Evolutionary conservation across 1,284 basidiomycete genomes (phyloP), one percentile per base, ranked within the genome.

Genomic region (Golubevia pallescens): DNA sequence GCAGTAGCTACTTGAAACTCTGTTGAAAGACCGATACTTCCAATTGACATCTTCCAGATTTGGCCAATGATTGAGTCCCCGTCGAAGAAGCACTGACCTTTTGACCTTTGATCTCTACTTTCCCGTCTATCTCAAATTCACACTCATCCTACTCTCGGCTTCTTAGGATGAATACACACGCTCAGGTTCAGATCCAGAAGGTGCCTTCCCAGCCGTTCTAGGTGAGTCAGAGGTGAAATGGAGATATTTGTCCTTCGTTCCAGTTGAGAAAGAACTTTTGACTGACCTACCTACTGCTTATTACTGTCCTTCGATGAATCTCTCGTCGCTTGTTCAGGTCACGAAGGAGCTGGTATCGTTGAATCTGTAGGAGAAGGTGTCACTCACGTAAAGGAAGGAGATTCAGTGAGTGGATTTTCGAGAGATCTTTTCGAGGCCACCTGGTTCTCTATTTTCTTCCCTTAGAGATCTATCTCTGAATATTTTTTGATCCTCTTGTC

Each of bases 281-380:
- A n/a, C n/a, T n/a, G n/a, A n/a, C n/a, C n/a, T n/a, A n/a, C n/a
- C n/a, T n/a, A n/a, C n/a, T n/a, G n/a, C n/a, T n/a, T n/a, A n/a
- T n/a, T n/a, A n/a, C n/a, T n/a, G n/a, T n/a, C n/a, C n/a, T n/a
- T n/a, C n/a, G n/a, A n/a, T n/a, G n/a, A n/a, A n/a, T n/a, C n/a
- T n/a, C n/a, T n/a, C n/a, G n/a, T n/a, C n/a, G n/a, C n/a, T 38
- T 38, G 10, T 5, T 5, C 34, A 38, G 34, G 82, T 13, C 82
- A 85, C 70, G 82, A 85, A 64, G 82, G 82, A 23, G 76, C 82
- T 23, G 82, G 82, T 7, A 67, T 84, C 48, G 82, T 85, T 63
- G 82, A 85, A 63, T 77, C 74, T 4, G 75, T 81, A 34, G 82
- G 82, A 14, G 75, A 83, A 42, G 82, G 81, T 19, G 82, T 85